Conservation (phyloP, 2,329 filamentous ascomycete species). For the Alternaria triticina region DNA sequence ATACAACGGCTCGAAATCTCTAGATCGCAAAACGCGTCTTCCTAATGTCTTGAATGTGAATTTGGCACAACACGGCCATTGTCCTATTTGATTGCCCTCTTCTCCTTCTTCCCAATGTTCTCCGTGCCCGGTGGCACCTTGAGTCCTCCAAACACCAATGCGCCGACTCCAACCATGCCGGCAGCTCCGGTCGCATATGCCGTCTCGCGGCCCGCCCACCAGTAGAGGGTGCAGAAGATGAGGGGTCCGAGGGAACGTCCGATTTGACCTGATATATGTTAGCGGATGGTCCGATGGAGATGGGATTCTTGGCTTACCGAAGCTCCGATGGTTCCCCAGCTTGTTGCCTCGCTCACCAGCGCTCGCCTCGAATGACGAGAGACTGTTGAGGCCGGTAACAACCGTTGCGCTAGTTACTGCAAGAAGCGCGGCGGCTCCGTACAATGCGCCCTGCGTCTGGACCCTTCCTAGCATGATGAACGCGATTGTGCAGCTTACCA, state of each 20-base stretch:
- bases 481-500: constrained; percentile 76
- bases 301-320: constrained; percentile 48
- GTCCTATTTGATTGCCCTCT: constrained; percentile 12
- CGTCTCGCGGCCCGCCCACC: constrained; percentile 91
- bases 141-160: constrained; percentile 73
- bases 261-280: constrained; percentile 71
- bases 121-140: constrained; percentile 64
- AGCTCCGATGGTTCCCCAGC: constrained; percentile 79
- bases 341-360: constrained; percentile 84
- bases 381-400: constrained; percentile 88
- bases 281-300: constrained; percentile 6
- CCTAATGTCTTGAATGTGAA: neutral
- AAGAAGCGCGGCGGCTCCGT: constrained; percentile 80
- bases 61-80: neutral
- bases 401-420: constrained; percentile 93
- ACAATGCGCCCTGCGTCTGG: constrained; percentile 72
- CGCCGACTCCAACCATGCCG: constrained; percentile 77
- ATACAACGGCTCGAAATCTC: neutral
- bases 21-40: neutral
- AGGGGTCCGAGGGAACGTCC: constrained; percentile 87
- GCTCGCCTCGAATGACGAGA: constrained; percentile 87
- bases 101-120: constrained; percentile 33
- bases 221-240: constrained; percentile 93
- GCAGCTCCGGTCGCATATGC: constrained; percentile 83
- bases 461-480: constrained; percentile 81